Base-by-base conservation (phyloP, 2,329 filamentous ascomycete species). In the Neospermospora avenae region DNA sequence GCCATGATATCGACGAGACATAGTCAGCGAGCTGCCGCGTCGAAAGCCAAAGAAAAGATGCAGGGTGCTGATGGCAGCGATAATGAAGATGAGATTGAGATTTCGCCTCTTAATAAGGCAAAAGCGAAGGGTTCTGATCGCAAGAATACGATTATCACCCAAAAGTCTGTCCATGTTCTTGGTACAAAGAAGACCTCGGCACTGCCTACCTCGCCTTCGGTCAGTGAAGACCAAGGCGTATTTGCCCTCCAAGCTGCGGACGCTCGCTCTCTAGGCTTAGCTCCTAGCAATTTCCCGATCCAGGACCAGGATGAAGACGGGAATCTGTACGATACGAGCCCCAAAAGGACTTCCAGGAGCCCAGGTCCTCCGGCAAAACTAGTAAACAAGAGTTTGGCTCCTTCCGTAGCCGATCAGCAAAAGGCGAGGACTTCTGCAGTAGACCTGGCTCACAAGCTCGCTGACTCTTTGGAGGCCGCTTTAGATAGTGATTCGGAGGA, bases 11-110 rank as follows among this genome's bases (percentile, higher is more conserved):
- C 25, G 3, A 28, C 44, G 13, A 57, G 59, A 39, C 37, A 55
- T 10, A 63, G 61, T 20, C 61, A 57, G 44, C 53, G 61, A 20
- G 49, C 54, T 22, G 59, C 61, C 24, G 61, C 61, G 14, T 37
- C 49, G 37, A 58, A 59, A 45, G 60, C 60, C 4, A 57, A 48
- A 16, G 24, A 41, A 4, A 60, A 55, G 13, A 46, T 64, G 34
- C 54, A 18, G 4, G 51, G 56, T 31, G n/a, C 8, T 6, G 42
- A 58, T 34, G 35, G 44, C 25, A 61, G 34, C 44, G 7, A 58
- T 2, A 22, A 53, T 49, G 48, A 57, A 24, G 31, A 34, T 28
- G 46, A 57, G n/a, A 11, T 46, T 28, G 37, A 55, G n/a, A 14
- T 28, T 22, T 5, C 25, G 22, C n/a, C 31, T 28, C 14, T 20